Conservation (phyloP, 441 rosid species). For the Pelargonium citronellum region DNA sequence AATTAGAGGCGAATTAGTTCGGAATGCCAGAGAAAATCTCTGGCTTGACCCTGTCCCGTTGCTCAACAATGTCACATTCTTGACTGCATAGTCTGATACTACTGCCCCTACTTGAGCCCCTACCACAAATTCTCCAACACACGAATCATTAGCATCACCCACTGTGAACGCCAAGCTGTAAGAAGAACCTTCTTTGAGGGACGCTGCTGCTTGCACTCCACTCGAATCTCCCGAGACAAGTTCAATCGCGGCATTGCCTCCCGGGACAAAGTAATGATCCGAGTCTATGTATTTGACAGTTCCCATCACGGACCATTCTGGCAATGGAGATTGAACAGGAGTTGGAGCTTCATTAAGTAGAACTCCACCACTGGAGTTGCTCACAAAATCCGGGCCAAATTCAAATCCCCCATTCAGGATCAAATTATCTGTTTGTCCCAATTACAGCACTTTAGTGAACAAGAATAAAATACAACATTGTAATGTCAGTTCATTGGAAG, state of each 20-base stretch:
- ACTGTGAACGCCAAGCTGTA: constrained; percentile 43
- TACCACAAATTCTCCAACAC: constrained; percentile 35
- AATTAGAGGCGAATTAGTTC: constrained; percentile 30
- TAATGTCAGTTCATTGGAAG: too few species aligned
- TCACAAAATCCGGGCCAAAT: constrained; percentile 46
- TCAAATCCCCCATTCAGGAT: constrained; percentile 57
- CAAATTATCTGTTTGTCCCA: constrained; percentile 31
- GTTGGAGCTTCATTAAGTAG: constrained; percentile 41
- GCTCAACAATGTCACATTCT: constrained; percentile 36
- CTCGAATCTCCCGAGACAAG: constrained; percentile 36
- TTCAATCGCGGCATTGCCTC: constrained; percentile 57
- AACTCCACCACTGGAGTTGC: constrained; percentile 41
- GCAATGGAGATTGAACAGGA: constrained; percentile 42
- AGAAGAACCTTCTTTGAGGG: constrained; percentile 32
- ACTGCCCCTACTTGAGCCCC: constrained; percentile 39
- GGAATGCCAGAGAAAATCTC: constrained; percentile 34
- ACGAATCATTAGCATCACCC: constrained; percentile 47
- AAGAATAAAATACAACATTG: constrained; percentile 10
- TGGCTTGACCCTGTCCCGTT: constrained; percentile 37
- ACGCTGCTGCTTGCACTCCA: constrained; percentile 40
- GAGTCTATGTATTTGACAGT: constrained; percentile 53
- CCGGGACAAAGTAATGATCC: constrained; percentile 42
- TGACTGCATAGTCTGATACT: constrained; percentile 9
- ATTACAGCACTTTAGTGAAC: background rate
- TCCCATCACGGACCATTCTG: constrained; percentile 46